Conservation (phyloP, 1,284 basidiomycete species). For the Tylopilus orsonianus region DNA sequence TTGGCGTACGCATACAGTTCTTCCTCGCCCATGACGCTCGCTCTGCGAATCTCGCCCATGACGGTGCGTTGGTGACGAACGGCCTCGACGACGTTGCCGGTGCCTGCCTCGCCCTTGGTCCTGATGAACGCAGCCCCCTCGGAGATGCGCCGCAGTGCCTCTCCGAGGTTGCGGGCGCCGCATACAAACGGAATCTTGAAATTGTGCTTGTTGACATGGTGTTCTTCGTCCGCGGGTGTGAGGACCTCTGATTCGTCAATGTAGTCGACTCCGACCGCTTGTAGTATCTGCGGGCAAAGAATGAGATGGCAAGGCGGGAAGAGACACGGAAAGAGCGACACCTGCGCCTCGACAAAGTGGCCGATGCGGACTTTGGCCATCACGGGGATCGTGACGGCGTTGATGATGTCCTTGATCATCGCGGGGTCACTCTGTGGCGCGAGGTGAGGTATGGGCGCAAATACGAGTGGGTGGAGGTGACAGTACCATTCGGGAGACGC, state of each 20-base stretch:
- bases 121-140: conserved; percentile 98
- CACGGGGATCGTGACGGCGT: conserved; percentile 87
- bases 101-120: conserved; percentile 97
- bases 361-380: conserved; percentile 97
- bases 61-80: conserved; percentile 90
- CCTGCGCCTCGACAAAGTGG: conserved; percentile 95
- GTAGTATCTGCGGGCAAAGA: conserved; percentile 69
- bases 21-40: conserved; percentile 88
- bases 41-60: conserved; percentile 82
- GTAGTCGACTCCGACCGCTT: conserved; percentile 95
- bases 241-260: conserved; percentile 98
- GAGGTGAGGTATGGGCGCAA: not conserved
- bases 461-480: not conserved
- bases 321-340: conserved; percentile 29
- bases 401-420: conserved; percentile 97
- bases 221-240: conserved; percentile 91
- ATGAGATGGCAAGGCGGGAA: not conserved
- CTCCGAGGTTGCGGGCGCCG: conserved; percentile 79
- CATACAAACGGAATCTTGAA: conserved; percentile 91
- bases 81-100: conserved; percentile 97
- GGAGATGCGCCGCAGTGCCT: conserved; percentile 94
- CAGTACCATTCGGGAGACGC: conserved; percentile 90
- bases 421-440: conserved; percentile 80
- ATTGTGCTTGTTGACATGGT: conserved; percentile 87
- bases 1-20: conserved; percentile 96